Conservation (phyloP, 176 grass and related monocot genomes). For the Bromus sterilis region DNA sequence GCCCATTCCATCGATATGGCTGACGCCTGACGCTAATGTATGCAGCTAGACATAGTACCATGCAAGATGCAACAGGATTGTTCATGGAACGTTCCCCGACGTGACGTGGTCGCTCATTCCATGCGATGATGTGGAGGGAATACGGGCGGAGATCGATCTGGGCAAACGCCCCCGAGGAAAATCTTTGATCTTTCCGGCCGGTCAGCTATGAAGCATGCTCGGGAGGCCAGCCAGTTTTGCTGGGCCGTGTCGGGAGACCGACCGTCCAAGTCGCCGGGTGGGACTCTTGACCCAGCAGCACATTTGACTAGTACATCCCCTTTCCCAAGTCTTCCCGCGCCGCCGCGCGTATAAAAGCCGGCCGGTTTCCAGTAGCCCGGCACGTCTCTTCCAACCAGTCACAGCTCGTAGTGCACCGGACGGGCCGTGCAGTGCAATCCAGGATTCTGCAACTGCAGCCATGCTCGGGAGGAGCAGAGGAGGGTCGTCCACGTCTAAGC, state of each 20-base stretch:
- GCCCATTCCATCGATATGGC: too few species aligned
- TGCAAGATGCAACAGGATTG: too few species aligned
- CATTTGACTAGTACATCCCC: background rate
- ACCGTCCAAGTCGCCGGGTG: slow-evolving; percentile 7
- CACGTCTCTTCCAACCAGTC: background rate
- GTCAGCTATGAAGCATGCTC: background rate
- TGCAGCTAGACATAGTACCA: too few species aligned
- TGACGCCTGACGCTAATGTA: too few species aligned
- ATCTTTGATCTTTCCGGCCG: slow-evolving; percentile 7
- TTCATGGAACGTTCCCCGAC: too few species aligned
- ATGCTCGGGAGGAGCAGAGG: slow-evolving; percentile 32
- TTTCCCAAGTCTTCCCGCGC: slow-evolving; percentile 1
- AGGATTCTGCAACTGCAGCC: background rate
- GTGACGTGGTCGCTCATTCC: too few species aligned
- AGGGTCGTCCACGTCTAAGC: background rate
- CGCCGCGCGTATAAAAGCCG: background rate
- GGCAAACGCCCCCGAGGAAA: background rate
- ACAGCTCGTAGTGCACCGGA: background rate
- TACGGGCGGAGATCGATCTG: background rate
- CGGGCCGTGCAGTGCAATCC: background rate
- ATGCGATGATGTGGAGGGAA: background rate
- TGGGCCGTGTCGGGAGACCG: background rate
- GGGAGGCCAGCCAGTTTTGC: background rate
- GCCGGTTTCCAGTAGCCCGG: background rate
- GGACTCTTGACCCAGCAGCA: background rate